phyloP scores from a whole-genome alignment of 495 filamentous ascomycete genomes.

The Recurvomyces mirabilis region DNA sequence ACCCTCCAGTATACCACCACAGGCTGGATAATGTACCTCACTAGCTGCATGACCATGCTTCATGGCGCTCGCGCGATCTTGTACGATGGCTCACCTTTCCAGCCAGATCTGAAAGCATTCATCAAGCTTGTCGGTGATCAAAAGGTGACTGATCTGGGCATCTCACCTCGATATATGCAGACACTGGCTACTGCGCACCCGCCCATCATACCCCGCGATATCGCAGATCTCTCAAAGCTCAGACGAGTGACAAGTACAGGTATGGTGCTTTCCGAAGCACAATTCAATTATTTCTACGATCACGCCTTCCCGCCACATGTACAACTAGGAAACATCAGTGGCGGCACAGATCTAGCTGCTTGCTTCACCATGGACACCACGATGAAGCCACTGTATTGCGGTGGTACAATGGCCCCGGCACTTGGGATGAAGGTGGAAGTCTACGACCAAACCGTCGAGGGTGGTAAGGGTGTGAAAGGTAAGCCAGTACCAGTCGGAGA shows the following conservation, averaged over 20 bases:
- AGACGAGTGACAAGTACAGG: constrained; percentile 55
- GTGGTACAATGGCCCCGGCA: constrained; percentile 52
- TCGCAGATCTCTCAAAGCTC: constrained; percentile 50
- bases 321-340: constrained; percentile 62
- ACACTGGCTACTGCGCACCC: constrained; percentile 46
- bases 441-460: constrained; percentile 49
- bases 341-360: constrained; percentile 67
- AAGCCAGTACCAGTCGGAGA: constrained; percentile 47
- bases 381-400: constrained; percentile 58
- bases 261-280: constrained; percentile 62
- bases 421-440: constrained; percentile 57
- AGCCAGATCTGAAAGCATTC: constrained; percentile 50
- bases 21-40: constrained; percentile 77
- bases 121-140: constrained; percentile 48
- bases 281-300: constrained; percentile 80
- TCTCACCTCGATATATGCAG: constrained; percentile 61
- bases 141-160: constrained; percentile 49
- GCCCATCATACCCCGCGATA: constrained; percentile 45
- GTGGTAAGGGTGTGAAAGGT: constrained; percentile 44
- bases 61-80: constrained; percentile 48
- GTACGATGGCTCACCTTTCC: constrained; percentile 71
- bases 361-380: constrained; percentile 60
- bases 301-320: constrained; percentile 52
- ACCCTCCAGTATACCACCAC: constrained; percentile 32
- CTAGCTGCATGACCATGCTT: constrained; percentile 41